Percentiles rank a stretch among this genome's conserved stretches.
phyloP scores from a whole-genome alignment of 2,329 filamentous ascomycete genomes.

The Aschersonia sp. region DNA sequence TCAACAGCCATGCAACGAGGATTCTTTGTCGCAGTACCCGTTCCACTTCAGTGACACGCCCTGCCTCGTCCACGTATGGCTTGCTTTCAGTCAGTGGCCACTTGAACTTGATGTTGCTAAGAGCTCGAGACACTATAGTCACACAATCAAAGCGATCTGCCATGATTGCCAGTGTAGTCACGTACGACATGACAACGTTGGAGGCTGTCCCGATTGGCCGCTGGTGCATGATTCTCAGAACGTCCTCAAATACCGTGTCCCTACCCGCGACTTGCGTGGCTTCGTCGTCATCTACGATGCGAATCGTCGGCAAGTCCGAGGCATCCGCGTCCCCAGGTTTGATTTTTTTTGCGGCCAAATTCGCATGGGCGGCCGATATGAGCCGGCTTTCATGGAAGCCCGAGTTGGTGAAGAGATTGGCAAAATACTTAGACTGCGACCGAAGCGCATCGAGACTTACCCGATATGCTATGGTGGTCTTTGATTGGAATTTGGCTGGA shows the following conservation, averaged over 20 bases:
- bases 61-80: conserved; percentile 19
- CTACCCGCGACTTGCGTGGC: conserved; percentile 47
- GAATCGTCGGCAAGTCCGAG: conserved; percentile 45
- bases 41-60: conserved; percentile 34
- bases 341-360: conserved; percentile 31
- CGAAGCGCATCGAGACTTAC: conserved; percentile 43
- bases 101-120: conserved; percentile 35
- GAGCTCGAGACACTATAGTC: conserved; percentile 35
- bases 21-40: conserved; percentile 57
- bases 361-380: conserved; percentile 34
- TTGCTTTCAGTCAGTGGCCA: conserved; percentile 34
- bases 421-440: conserved; percentile 55
- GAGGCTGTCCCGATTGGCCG: conserved; percentile 21
- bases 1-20: conserved; percentile 49
- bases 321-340: conserved; percentile 32
- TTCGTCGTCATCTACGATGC: conserved; percentile 54
- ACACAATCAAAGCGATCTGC: conserved; percentile 62
- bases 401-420: conserved; percentile 46
- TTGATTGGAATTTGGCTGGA: conserved; percentile 14
- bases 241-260: conserved; percentile 49
- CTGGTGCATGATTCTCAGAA: conserved; percentile 52
- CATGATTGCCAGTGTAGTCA: conserved; percentile 54
- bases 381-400: conserved; percentile 48
- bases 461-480: conserved; percentile 36
- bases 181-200: conserved; percentile 39